Evolutionary conservation across 805 yeast genomes (phyloP).

Genomic region (Kazachstania psychrophila): DNA sequence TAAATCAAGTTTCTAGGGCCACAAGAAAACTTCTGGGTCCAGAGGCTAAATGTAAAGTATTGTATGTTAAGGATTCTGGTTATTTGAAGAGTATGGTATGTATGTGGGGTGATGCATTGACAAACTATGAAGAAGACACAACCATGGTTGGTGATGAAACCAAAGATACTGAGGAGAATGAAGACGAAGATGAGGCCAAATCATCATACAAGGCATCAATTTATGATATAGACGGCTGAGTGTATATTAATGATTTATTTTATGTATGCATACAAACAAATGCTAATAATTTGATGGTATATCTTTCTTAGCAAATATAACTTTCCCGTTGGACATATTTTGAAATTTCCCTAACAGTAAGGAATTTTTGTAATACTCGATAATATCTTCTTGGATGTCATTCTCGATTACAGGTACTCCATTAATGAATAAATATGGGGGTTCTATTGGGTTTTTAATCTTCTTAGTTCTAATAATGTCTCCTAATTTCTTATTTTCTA

Average conservation of each 20-base stretch:
- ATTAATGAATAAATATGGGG: conserved; percentile 20
- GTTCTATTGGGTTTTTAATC: conserved; percentile 1
- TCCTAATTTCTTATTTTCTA: too few relatives aligned
- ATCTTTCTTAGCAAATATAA: conserved; percentile 11
- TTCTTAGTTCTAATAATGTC: not conserved
- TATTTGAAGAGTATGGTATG: conserved; percentile 47
- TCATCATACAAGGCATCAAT: conserved; percentile 2
- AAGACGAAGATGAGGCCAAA: not conserved
- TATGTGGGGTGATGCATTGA: conserved; percentile 49
- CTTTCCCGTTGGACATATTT: conserved; percentile 11
- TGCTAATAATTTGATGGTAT: conserved; percentile 24
- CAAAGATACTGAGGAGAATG: conserved; percentile 2
- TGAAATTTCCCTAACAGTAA: conserved; percentile 11
- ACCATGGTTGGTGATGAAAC: conserved; percentile 1
- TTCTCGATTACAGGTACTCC: conserved; percentile 17
- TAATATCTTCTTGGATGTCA: conserved; percentile 10
- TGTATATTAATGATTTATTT: not conserved
- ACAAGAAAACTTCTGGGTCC: conserved; percentile 40
- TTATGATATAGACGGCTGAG: conserved; percentile 6
- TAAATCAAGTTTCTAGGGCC: conserved; percentile 41
- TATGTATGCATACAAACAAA: not conserved
- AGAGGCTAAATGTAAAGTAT: conserved; percentile 36
- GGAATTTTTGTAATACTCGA: conserved; percentile 9
- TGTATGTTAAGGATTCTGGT: conserved; percentile 36
- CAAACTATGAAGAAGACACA: conserved; percentile 14